Evolutionary conservation across 495 filamentous ascomycete species (phyloP).

Genomic region (Aspergillus campestris): DNA sequence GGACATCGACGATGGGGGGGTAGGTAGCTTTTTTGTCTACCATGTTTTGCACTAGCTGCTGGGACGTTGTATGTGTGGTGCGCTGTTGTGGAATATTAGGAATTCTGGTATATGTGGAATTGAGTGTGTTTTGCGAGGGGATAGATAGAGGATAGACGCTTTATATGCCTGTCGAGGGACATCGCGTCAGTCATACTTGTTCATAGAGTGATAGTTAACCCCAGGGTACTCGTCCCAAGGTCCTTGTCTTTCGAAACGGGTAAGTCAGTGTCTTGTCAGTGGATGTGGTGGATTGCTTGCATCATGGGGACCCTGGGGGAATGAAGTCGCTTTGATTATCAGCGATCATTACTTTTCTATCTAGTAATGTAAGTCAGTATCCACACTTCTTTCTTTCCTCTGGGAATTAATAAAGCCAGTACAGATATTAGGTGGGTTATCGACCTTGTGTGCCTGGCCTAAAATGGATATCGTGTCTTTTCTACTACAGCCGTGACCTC

Average conservation of each 20-base stretch:
- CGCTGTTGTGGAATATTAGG: not conserved
- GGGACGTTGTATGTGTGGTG: not conserved
- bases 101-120: not conserved
- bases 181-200: not conserved
- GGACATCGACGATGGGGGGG: constrained; percentile 42
- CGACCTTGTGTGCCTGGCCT: no score
- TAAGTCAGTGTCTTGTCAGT: not conserved
- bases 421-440: no score
- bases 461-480: no score
- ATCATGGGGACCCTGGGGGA: constrained; percentile 20
- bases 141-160: no score
- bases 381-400: no score
- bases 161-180: no score
- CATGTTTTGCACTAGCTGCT: not conserved
- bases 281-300: not conserved
- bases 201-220: not conserved
- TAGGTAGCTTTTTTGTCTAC: not conserved
- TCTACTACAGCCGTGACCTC: no score
- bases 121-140: not conserved
- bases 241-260: not conserved
- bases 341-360: not conserved
- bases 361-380: not conserved
- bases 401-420: no score
- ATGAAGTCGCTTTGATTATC: not conserved
- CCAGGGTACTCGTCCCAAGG: not conserved